A percentile compares a stretch with the other conserved stretches of the same genome.
Evolutionary conservation across 768 basidiomycete genomes (phyloP).

Genomic region (Naematelia encephala): DNA sequence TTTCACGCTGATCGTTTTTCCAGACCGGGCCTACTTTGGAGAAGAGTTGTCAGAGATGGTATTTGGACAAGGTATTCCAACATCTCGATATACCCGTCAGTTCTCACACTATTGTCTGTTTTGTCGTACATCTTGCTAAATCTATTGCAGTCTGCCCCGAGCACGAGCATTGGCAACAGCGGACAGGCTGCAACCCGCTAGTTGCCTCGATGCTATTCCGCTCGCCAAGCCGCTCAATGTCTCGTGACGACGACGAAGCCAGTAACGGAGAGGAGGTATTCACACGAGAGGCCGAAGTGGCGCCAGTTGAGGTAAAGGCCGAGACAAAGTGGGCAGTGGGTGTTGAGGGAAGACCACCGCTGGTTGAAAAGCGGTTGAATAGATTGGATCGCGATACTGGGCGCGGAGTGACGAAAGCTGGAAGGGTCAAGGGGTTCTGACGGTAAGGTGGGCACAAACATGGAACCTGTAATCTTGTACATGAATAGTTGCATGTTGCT

Average conservation of each 20-base stretch:
- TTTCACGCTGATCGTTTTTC: slow-evolving; percentile 5
- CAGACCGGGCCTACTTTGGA: slow-evolving; percentile 33
- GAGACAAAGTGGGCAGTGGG: not conserved
- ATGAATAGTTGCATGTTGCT: not conserved
- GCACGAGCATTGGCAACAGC: slow-evolving; percentile 38
- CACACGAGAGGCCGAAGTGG: not conserved
- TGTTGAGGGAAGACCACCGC: not conserved
- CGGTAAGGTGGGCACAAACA: not conserved
- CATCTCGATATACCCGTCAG: slow-evolving; percentile 20
- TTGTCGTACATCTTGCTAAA: not conserved
- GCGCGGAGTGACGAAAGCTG: not conserved
- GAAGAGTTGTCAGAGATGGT: slow-evolving; percentile 22
- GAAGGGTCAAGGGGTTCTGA: not conserved
- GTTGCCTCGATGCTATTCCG: slow-evolving; percentile 7
- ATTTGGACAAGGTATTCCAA: slow-evolving; percentile 40
- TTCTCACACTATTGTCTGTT: not conserved
- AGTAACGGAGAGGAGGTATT: slow-evolving; percentile 9
- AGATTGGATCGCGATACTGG: not conserved
- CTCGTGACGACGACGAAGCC: slow-evolving; percentile 7
- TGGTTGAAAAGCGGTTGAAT: not conserved
- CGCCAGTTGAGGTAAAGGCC: not conserved
- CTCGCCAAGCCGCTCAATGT: slow-evolving; percentile 2
- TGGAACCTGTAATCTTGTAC: not conserved
- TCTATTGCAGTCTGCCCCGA: slow-evolving; percentile 36
- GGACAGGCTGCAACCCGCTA: slow-evolving; percentile 28